These are phyloP conservation scores for Spinacia oleracea DNA, from an alignment of 179 eudicot species.

Conservation along the genomic window DNA sequence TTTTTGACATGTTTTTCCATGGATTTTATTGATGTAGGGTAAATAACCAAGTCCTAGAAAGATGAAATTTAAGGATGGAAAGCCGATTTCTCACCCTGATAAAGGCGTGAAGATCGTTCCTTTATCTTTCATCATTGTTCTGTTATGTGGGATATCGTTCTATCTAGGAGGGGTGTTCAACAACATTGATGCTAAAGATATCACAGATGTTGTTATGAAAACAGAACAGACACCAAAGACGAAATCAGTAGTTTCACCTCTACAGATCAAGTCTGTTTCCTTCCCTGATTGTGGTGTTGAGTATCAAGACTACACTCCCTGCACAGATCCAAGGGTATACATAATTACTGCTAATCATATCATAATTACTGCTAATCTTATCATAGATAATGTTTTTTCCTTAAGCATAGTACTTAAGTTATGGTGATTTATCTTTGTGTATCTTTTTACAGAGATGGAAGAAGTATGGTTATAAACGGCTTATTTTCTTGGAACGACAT, in stretches of 20 bases:
- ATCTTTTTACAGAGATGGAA: constrained; percentile 72
- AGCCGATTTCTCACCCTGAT: constrained; percentile 48
- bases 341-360: neutral
- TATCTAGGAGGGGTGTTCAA: constrained; percentile 85
- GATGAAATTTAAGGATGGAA: constrained; percentile 79
- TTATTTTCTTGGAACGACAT: constrained; percentile 83
- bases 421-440: constrained; percentile 2
- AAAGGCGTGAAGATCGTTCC: constrained; percentile 55
- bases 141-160: constrained; percentile 82
- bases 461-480: constrained; percentile 67
- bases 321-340: constrained; percentile 92
- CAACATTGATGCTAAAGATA: constrained; percentile 30
- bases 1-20: constrained; percentile 2
- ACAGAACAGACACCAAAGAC: constrained; percentile 32
- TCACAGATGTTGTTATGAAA: constrained; percentile 28
- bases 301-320: constrained; percentile 88
- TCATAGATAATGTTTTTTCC: neutral
- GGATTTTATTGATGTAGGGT: constrained; percentile 24
- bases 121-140: constrained; percentile 45
- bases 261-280: constrained; percentile 57
- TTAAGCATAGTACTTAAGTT: neutral
- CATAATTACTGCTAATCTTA: neutral
- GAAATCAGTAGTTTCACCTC: constrained; percentile 36
- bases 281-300: constrained; percentile 68
- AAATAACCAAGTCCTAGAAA: constrained; percentile 22